Conservation (phyloP, 1,284 basidiomycete genomes). For the Ustilago crameri region DNA sequence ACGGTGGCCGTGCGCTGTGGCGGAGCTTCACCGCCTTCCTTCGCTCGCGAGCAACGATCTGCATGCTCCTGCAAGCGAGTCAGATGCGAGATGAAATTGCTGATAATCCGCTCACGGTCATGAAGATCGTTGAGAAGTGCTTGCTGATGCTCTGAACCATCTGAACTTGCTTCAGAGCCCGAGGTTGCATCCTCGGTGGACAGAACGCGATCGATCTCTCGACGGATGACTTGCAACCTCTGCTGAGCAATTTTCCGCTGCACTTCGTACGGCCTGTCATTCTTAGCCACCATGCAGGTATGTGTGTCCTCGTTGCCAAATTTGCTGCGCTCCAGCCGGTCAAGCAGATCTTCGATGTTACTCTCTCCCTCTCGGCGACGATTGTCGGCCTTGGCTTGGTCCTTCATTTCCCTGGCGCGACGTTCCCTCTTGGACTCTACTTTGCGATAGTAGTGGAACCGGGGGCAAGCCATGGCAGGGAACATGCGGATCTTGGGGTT, state of each 20-base stretch:
- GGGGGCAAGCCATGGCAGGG: constrained; percentile 80
- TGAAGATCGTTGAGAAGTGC: constrained; percentile 44
- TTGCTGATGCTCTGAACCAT: constrained; percentile 19
- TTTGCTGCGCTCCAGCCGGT: constrained; percentile 71
- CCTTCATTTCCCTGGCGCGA: constrained; percentile 61
- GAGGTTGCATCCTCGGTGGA: constrained; percentile 13
- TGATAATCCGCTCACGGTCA: constrained; percentile 70
- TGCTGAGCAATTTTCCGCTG: constrained; percentile 76
- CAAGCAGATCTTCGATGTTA: constrained; percentile 34
- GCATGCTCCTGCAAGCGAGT: constrained; percentile 28
- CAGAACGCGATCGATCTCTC: constrained; percentile 62
- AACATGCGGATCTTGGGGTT: constrained; percentile 75
- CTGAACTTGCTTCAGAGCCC: constrained; percentile 10
- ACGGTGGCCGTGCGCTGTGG: constrained; percentile 17
- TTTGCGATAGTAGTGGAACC: constrained; percentile 78
- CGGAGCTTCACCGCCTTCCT: constrained; percentile 19
- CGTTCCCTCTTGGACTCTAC: constrained; percentile 71
- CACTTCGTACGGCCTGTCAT: constrained; percentile 75
- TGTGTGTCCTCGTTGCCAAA: constrained; percentile 91
- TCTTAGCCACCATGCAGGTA: constrained; percentile 75
- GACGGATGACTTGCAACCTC: constrained; percentile 69
- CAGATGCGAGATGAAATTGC: constrained; percentile 75
- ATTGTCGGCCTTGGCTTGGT: constrained; percentile 1
- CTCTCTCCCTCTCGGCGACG: neutral
- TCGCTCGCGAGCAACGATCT: constrained; percentile 36